A percentile compares a stretch with the other conserved stretches of the same genome.
These are phyloP conservation scores for Pyrus bretschneideri DNA, from an alignment of 306 rosid genomes.

Conservation along the genomic window DNA sequence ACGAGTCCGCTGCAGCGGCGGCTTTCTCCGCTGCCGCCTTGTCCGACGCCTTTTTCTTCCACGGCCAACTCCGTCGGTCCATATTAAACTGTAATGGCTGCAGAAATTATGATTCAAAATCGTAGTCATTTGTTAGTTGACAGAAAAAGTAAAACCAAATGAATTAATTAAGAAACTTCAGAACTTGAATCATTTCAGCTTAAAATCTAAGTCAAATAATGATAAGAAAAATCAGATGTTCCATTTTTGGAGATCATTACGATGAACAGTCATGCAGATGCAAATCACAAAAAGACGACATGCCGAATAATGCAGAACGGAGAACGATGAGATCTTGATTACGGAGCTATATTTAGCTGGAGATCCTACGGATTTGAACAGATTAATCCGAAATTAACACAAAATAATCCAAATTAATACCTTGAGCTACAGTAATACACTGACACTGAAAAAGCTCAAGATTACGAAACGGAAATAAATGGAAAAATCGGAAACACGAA, in stretches of 20 bases:
- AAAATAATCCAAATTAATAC: background rate
- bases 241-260: background rate
- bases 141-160: background rate
- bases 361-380: constrained; percentile 20
- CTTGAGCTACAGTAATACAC: background rate
- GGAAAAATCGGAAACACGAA: background rate
- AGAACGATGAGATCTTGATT: constrained; percentile 25
- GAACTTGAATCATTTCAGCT: background rate
- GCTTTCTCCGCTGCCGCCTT: constrained; percentile 66
- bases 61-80: constrained; percentile 97
- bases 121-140: background rate
- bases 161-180: background rate
- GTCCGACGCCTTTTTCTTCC: constrained; percentile 97
- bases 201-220: background rate
- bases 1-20: constrained; percentile 38
- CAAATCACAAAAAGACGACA: background rate
- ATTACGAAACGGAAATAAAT: background rate
- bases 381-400: too few relatives aligned
- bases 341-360: constrained; percentile 4
- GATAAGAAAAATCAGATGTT: background rate
- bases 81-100: constrained; percentile 36
- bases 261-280: background rate
- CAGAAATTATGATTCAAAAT: background rate
- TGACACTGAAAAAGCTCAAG: background rate
- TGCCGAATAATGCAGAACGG: background rate